phyloP scores from a whole-genome alignment of 2,329 filamentous ascomycete species.

The Penicillium brevicompactum region DNA sequence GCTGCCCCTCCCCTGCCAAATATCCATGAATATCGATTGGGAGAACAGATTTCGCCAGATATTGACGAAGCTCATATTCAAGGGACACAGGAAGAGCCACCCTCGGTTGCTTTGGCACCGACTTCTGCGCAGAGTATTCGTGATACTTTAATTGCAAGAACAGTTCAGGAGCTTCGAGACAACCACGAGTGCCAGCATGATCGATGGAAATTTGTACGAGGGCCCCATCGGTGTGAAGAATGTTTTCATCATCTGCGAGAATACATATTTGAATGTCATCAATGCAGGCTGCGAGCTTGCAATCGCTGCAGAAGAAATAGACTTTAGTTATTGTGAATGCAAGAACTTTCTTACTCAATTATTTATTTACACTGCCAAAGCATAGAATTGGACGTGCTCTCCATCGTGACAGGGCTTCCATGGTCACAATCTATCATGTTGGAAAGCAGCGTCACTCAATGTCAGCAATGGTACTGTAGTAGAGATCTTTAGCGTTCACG shows the following conservation, averaged over 20 bases:
- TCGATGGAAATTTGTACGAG: slow-evolving; percentile 38
- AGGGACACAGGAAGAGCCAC: neutral
- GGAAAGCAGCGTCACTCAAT: too few species aligned
- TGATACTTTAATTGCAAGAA: too few species aligned
- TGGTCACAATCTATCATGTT: too few species aligned
- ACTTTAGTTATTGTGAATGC: slow-evolving; percentile 24
- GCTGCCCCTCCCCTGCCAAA: neutral
- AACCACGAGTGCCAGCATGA: slow-evolving; percentile 48
- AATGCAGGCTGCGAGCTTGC: slow-evolving; percentile 52
- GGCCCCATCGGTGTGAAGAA: slow-evolving; percentile 29
- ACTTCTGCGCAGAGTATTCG: too few species aligned
- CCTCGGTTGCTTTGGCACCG: too few species aligned
- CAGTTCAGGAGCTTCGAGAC: slow-evolving; percentile 23
- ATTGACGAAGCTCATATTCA: neutral
- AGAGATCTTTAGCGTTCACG: too few species aligned
- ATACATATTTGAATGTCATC: slow-evolving; percentile 52
- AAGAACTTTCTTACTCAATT: too few species aligned
- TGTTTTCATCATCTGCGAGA: slow-evolving; percentile 43
- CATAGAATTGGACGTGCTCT: too few species aligned
- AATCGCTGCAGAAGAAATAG: slow-evolving; percentile 51
- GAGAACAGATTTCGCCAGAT: neutral
- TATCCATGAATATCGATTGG: too few species aligned
- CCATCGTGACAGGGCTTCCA: too few species aligned
- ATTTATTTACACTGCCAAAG: too few species aligned
- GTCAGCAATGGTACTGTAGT: too few species aligned